Base-by-base conservation (phyloP, 208 protist species). In the Acanthamoeba culbertsoni region DNA sequence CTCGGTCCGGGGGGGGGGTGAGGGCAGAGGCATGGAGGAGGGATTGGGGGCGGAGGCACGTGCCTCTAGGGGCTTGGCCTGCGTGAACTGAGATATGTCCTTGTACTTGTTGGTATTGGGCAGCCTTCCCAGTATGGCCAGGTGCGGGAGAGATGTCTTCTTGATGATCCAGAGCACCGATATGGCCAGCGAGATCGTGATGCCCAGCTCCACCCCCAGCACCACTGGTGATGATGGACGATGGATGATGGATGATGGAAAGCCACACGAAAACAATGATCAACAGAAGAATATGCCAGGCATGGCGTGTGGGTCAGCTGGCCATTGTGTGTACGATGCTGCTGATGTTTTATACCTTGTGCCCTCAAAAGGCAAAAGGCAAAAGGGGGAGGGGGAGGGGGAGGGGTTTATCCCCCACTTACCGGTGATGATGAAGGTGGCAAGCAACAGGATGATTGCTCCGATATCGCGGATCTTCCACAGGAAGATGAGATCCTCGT, bases 21-120 rank as follows among this genome's bases (percentile, higher is more conserved):
- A 77, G 46, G 12, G 57, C 16, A 33, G 57, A 48, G 77, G 46
- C 16, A 16, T 33, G 46, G 57, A 88, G 77, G 46, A 88, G 77
- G 57, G 57, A 55, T 28, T 12, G n/a, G n/a, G n/a, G n/a, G n/a
- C n/a, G n/a, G n/a, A 37, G 33, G 16, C 8, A 73, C 62, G 51
- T 71, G 33, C 82, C 51, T 55, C 48, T 14, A 90, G 20, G 35
- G 82, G 82, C 33, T 90, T 90, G 31, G 82, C 82, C 20, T 90
- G 10, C 28, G 7, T 40, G 51, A 90, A 90, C 31, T 68, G 35
- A 10, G 82, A 90, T 33, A 90, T 90, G 35, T 90, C 82, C 51
- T 90, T 90, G 53, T 42, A 90, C 53, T 90, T 90, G 31, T 90
- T 57, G n/a, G 82, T 90, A 46, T 45, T 45, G n/a, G 82, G 82